Conservation (phyloP, 257 asterid species). For the Cordia subcordata region DNA sequence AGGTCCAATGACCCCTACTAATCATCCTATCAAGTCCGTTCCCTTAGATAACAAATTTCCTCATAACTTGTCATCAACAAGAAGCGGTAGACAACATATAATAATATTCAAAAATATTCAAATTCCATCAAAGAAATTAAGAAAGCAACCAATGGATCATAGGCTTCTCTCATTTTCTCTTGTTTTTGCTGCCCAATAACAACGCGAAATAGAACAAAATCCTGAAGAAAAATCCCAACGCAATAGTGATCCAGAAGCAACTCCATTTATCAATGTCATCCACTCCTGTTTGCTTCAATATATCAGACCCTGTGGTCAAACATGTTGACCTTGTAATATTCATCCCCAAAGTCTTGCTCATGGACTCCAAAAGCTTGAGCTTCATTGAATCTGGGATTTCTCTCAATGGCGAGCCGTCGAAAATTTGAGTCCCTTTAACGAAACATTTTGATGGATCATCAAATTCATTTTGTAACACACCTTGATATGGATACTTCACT, state of each 20-base stretch:
- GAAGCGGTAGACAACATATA: too few relatives aligned
- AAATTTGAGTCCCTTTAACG: slow-evolving; percentile 30
- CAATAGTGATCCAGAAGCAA: slow-evolving; percentile 34
- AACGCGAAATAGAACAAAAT: slow-evolving; percentile 32
- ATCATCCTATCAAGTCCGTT: too few relatives aligned
- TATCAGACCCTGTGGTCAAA: slow-evolving; percentile 30
- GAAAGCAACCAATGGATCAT: too few relatives aligned
- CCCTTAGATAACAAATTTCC: too few relatives aligned
- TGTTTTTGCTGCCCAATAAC: slow-evolving; percentile 43
- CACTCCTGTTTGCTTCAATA: slow-evolving; percentile 29
- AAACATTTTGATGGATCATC: slow-evolving; percentile 30
- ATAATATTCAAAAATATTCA: too few relatives aligned
- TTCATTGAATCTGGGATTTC: slow-evolving; percentile 23
- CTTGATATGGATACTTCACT: slow-evolving; percentile 41
- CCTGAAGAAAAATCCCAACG: slow-evolving; percentile 51
- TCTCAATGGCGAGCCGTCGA: slow-evolving; percentile 30
- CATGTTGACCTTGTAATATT: slow-evolving; percentile 32
- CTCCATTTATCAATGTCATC: slow-evolving; percentile 33
- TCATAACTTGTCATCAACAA: too few relatives aligned
- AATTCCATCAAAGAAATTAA: too few relatives aligned
- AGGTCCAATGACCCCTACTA: too few relatives aligned
- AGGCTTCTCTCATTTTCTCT: slow-evolving; percentile 24
- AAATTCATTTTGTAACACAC: slow-evolving; percentile 36
- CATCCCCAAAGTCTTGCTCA: slow-evolving; percentile 27
- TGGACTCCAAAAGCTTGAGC: slow-evolving; percentile 28